These are phyloP conservation scores for Suhomyces bolitotheri DNA, from an alignment of 1,139 yeast species.

Conservation along the genomic window DNA sequence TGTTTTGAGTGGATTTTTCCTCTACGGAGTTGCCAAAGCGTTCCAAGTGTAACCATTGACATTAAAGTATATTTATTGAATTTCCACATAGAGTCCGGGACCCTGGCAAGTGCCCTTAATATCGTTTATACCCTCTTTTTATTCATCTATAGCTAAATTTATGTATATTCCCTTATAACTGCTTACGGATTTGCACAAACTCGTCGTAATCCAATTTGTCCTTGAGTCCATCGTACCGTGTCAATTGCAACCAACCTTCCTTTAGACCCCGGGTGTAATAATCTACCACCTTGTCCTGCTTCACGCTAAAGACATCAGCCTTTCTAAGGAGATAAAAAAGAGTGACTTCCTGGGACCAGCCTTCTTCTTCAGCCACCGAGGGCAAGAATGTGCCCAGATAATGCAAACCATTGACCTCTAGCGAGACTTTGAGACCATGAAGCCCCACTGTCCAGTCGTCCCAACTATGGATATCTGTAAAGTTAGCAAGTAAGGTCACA, in stretches of 20 bases:
- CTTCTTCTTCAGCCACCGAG: constrained; percentile 85
- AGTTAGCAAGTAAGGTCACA: constrained; percentile 67
- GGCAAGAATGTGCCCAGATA: constrained; percentile 85
- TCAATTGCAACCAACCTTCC: constrained; percentile 39
- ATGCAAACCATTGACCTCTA: constrained; percentile 34
- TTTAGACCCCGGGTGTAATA: constrained; percentile 34
- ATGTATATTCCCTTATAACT: no score
- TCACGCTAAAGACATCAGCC: constrained; percentile 47
- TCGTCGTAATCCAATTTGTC: constrained; percentile 28
- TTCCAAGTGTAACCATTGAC: constrained; percentile 9
- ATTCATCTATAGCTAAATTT: no score
- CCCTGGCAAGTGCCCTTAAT: neutral
- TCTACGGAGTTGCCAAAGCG: constrained; percentile 45
- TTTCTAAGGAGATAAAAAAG: constrained; percentile 68
- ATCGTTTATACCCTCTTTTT: no score
- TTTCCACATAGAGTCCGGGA: constrained; percentile 1
- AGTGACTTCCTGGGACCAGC: constrained; percentile 77
- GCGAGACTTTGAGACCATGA: constrained; percentile 73
- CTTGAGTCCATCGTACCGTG: constrained; percentile 44
- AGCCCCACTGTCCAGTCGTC: constrained; percentile 78
- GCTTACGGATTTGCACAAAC: constrained; percentile 17
- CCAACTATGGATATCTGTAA: constrained; percentile 50
- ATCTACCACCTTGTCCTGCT: constrained; percentile 18
- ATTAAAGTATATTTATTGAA: constrained; percentile 1
- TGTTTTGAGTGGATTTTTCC: constrained; percentile 68